Evolutionary conservation across 805 yeast genomes (phyloP).

Genomic region (Yamadazyma endophytica): DNA sequence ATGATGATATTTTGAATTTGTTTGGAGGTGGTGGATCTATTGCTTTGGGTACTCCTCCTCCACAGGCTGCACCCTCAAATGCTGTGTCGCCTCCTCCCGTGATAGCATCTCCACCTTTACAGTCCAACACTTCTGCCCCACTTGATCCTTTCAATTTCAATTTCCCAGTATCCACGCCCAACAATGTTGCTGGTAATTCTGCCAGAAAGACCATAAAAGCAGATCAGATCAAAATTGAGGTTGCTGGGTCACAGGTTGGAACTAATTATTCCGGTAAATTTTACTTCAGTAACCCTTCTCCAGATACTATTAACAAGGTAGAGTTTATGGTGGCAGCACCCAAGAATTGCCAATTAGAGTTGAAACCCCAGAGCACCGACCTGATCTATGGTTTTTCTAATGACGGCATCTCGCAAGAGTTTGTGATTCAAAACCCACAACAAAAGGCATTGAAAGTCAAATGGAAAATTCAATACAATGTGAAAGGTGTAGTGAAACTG

Average conservation of each 20-base stretch:
- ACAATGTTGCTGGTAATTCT: slow-evolving; percentile 5
- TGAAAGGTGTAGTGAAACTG: slow-evolving; percentile 45
- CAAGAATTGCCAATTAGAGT: slow-evolving; percentile 50
- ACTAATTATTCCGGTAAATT: slow-evolving; percentile 41
- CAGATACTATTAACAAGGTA: slow-evolving; percentile 44
- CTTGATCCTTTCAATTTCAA: slow-evolving; percentile 40
- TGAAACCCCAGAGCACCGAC: slow-evolving; percentile 61
- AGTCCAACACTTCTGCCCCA: slow-evolving; percentile 15
- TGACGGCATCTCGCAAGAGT: slow-evolving; percentile 52
- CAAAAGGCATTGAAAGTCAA: slow-evolving; percentile 55
- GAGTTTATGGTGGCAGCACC: slow-evolving; percentile 71
- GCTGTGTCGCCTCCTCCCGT: slow-evolving; percentile 1
- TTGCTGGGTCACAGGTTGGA: slow-evolving; percentile 32
- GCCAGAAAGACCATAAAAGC: slow-evolving; percentile 33
- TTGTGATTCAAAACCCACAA: slow-evolving; percentile 32
- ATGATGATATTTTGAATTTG: slow-evolving; percentile 28
- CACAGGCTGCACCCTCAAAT: slow-evolving; percentile 5
- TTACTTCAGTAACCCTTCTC: slow-evolving; percentile 47
- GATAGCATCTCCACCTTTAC: slow-evolving; percentile 27
- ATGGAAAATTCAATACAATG: slow-evolving; percentile 63
- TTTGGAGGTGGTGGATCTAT: slow-evolving; percentile 54
- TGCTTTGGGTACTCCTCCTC: slow-evolving; percentile 24
- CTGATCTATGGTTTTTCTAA: slow-evolving; percentile 43
- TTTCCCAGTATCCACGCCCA: slow-evolving; percentile 37
- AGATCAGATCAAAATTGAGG: slow-evolving; percentile 44